Evolutionary conservation across 73 alveolate species (phyloP), one percentile per base, ranked within the genome.

Genomic region (Effrenium voratum): DNA sequence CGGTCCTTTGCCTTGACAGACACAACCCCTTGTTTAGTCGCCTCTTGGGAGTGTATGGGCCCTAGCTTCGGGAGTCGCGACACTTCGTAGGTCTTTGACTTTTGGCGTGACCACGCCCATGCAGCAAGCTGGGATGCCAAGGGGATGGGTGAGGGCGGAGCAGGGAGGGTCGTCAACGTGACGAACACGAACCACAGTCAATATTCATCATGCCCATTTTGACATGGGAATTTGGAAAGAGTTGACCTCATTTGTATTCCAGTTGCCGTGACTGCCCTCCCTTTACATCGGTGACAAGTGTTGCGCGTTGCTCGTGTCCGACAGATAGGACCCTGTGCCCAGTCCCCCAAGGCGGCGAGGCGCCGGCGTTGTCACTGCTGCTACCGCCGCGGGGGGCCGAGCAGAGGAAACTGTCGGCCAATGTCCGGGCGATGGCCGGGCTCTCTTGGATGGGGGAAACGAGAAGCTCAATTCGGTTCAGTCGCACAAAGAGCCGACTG

Each of bases 51-150:
- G n/a, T n/a, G n/a, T n/a, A n/a, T n/a, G n/a, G n/a, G n/a, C n/a
- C n/a, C n/a, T n/a, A n/a, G n/a, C n/a, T n/a, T n/a, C n/a, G n/a
- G n/a, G n/a, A n/a, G n/a, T n/a, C n/a, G n/a, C n/a, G n/a, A n/a
- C n/a, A n/a, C n/a, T n/a, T n/a, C n/a, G n/a, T n/a, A 70, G 82
- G 92, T 99, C 49, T 73, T 99, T 24, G 92, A 95, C 59, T 77
- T 99, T 47, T 98, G 99, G 99, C 98, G 98, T 40, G 93, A 93
- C 57, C 93, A 75, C 32, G 93, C 92, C 5, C 98, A 93, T 16
- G 93, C 91, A 36, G 93, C 98, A 12, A 60, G 59, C 49, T 15
- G 81, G 47, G 70, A 55, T 55, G 22, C 24, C 24, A 22, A 22
- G 22, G 70, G 22, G 70, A 55, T 24, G 70, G 70, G 30, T 15